Conservation (phyloP, 2,329 filamentous ascomycete species). For the Kalmusia sp. region DNA sequence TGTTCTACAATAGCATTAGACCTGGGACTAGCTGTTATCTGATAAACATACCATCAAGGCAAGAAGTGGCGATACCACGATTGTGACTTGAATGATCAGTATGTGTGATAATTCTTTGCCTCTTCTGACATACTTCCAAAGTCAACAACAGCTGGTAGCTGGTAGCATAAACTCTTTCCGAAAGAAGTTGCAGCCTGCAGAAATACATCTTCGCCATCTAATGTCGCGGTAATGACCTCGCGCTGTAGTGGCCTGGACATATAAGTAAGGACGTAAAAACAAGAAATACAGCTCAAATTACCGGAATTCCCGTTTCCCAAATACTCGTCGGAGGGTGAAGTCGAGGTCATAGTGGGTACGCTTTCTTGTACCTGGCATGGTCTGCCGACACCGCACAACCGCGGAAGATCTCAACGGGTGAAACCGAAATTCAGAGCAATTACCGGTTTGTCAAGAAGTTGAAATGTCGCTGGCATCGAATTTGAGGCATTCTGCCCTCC, state of each 20-base stretch:
- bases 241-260: conserved; percentile 75
- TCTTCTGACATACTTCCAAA: conserved; percentile 71
- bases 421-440: background rate
- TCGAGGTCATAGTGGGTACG: conserved; percentile 65
- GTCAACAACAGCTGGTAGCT: conserved; percentile 86
- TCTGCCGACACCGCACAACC: background rate
- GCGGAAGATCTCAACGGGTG: background rate
- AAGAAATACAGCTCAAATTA: conserved; percentile 41
- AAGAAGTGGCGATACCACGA: conserved; percentile 87
- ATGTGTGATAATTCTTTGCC: background rate
- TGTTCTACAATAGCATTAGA: conserved; percentile 66
- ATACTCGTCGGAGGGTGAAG: conserved; percentile 76
- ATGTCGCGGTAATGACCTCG: conserved; percentile 83
- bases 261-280: conserved; percentile 12
- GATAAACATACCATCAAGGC: conserved; percentile 87
- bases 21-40: no score
- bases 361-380: conserved; percentile 42
- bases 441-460: background rate
- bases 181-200: conserved; percentile 91
- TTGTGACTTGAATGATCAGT: conserved; percentile 68
- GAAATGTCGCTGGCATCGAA: background rate
- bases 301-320: conserved; percentile 77
- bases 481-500: background rate
- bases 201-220: conserved; percentile 88
- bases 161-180: conserved; percentile 92